A percentile compares a stretch with the other conserved stretches of the same genome.
Evolutionary conservation across 305 asterid genomes (phyloP).

Genomic region (Fraxinus paxiana): DNA sequence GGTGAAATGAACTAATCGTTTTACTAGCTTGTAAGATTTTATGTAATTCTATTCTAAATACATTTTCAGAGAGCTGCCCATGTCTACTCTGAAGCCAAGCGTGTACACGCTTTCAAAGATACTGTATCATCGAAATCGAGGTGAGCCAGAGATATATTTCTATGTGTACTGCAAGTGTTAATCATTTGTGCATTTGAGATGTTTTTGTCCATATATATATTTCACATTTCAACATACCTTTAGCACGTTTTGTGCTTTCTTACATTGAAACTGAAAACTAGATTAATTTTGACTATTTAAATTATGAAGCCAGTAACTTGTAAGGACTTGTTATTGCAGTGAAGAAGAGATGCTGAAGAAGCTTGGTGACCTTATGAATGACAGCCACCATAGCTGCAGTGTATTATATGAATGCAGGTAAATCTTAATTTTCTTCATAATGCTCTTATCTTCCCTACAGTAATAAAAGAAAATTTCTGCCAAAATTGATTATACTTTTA

Average conservation of each 20-base stretch:
- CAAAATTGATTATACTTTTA: not conserved
- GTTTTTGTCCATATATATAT: not conserved
- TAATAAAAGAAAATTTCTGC: not conserved
- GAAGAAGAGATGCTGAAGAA: constrained; percentile 75
- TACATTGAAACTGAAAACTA: not conserved
- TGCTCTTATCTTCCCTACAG: not conserved
- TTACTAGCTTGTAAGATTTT: not conserved
- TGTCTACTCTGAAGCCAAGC: constrained; percentile 87
- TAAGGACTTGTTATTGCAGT: constrained; percentile 33
- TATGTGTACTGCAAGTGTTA: not conserved
- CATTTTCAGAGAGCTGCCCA: constrained; percentile 81
- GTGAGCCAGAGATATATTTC: constrained; percentile 25
- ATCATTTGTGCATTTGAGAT: not conserved
- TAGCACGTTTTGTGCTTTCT: not conserved
- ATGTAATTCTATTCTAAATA: not conserved
- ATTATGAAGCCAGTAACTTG: not conserved
- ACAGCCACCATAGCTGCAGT: constrained; percentile 90
- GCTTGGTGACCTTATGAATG: constrained; percentile 90
- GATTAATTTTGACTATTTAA: not conserved
- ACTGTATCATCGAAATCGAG: constrained; percentile 61
- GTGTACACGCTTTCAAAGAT: constrained; percentile 83
- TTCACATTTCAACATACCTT: not conserved
- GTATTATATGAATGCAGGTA: constrained; percentile 94
- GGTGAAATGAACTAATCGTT: not conserved
- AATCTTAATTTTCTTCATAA: not conserved